Conservation (phyloP, 106 monocot species). For the Acorus calamus region DNA sequence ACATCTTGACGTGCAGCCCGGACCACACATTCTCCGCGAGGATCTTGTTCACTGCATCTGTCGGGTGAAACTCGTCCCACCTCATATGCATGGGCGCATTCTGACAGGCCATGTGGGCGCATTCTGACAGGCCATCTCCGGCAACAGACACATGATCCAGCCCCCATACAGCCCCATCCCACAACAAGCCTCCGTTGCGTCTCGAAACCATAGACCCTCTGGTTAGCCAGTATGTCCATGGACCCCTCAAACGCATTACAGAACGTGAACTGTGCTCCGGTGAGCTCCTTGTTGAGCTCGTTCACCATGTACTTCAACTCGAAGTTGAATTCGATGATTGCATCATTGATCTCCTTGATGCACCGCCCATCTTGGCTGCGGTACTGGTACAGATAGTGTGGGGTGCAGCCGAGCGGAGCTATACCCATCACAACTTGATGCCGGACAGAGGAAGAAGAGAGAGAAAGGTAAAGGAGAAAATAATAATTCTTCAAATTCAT, state of each 20-base stretch:
- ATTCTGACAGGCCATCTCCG: conserved; percentile 51
- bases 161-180: conserved; percentile 59
- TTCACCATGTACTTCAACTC: conserved; percentile 46
- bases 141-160: conserved; percentile 49
- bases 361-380: conserved; percentile 38
- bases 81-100: conserved; percentile 61
- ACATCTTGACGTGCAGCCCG: conserved; percentile 52
- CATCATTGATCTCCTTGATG: conserved; percentile 49
- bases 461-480: too few species aligned
- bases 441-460: too few species aligned
- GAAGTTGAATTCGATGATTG: conserved; percentile 53
- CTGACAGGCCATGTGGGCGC: conserved; percentile 35
- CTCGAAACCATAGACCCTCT: conserved; percentile 42
- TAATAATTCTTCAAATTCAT: too few species aligned
- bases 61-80: conserved; percentile 92
- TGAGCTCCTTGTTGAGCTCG: conserved; percentile 35
- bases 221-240: conserved; percentile 56
- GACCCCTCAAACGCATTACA: conserved; percentile 72
- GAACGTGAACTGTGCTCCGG: conserved; percentile 31
- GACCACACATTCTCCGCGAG: conserved; percentile 75
- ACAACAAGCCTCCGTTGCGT: conserved; percentile 65
- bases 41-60: conserved; percentile 67
- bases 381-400: conserved; percentile 58
- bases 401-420: conserved; percentile 72
- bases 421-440: conserved; percentile 89